Evolutionary conservation across 2,329 filamentous ascomycete species (phyloP).

Genomic region (Colletotrichum salicis): DNA sequence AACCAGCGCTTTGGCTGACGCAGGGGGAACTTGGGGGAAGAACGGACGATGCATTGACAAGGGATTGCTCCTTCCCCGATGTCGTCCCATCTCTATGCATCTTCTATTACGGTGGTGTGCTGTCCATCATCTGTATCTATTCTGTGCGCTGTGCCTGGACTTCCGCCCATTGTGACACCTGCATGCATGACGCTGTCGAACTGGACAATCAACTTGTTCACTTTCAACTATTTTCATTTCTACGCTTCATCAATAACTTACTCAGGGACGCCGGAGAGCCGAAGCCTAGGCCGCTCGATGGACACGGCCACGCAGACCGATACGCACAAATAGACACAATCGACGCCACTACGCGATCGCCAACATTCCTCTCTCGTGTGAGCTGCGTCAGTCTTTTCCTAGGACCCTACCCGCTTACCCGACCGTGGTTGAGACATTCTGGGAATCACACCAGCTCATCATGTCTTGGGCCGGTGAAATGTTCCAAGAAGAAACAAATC

Average conservation of each 20-base stretch:
- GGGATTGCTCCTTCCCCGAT: neutral
- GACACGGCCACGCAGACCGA: neutral
- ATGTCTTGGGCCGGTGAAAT: neutral
- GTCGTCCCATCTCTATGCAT: neutral
- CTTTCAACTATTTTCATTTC: neutral
- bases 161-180: neutral
- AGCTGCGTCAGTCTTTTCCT: neutral
- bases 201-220: neutral
- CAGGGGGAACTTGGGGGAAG: constrained; percentile 1
- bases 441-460: neutral
- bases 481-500: neutral
- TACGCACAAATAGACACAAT: neutral
- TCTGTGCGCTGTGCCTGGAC: neutral
- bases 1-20: constrained; percentile 4
- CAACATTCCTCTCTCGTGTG: neutral
- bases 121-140: neutral
- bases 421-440: neutral
- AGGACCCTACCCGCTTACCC: neutral
- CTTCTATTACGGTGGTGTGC: too few relatives aligned
- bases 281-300: neutral
- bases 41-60: constrained; percentile 9
- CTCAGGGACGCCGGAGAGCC: neutral
- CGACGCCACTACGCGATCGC: neutral
- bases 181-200: neutral
- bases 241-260: neutral